Percentiles rank a stretch among this genome's conserved stretches.
phyloP scores from a whole-genome alignment of 2,329 filamentous ascomycete genomes.

The Alternaria metachromatica region DNA sequence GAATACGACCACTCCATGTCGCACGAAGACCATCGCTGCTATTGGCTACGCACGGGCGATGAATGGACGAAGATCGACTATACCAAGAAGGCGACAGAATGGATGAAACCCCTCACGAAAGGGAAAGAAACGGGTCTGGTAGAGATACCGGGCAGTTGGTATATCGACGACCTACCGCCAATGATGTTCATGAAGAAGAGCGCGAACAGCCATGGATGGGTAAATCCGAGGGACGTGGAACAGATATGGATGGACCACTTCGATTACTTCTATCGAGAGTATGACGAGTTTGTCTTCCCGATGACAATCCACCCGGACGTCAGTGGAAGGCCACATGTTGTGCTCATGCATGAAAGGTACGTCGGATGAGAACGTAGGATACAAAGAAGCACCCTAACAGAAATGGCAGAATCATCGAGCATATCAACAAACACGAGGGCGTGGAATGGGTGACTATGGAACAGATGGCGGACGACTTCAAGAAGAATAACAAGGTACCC shows the following conservation, averaged over 20 bases:
- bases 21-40: slow-evolving; percentile 69
- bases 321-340: slow-evolving; percentile 69
- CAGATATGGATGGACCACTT: slow-evolving; percentile 72
- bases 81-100: slow-evolving; percentile 64
- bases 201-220: slow-evolving; percentile 69
- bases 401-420: slow-evolving; percentile 64
- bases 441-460: slow-evolving; percentile 74
- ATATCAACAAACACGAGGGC: slow-evolving; percentile 69
- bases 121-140: slow-evolving; percentile 68
- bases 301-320: slow-evolving; percentile 77
- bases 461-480: slow-evolving; percentile 76
- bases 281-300: slow-evolving; percentile 78
- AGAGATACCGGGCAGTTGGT: slow-evolving; percentile 71
- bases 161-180: slow-evolving; percentile 65
- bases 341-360: slow-evolving; percentile 76
- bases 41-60: slow-evolving; percentile 69
- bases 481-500: slow-evolving; percentile 66
- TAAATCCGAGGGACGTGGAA: slow-evolving; percentile 65
- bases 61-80: slow-evolving; percentile 74
- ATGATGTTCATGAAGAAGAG: slow-evolving; percentile 77
- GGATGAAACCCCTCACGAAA: slow-evolving; percentile 70
- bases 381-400: no score
- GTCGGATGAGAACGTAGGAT: no score
- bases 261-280: slow-evolving; percentile 77
- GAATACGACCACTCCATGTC: slow-evolving; percentile 74